Evolutionary conservation across 2,329 filamentous ascomycete genomes (phyloP).

Genomic region (Alternaria incomplexa): DNA sequence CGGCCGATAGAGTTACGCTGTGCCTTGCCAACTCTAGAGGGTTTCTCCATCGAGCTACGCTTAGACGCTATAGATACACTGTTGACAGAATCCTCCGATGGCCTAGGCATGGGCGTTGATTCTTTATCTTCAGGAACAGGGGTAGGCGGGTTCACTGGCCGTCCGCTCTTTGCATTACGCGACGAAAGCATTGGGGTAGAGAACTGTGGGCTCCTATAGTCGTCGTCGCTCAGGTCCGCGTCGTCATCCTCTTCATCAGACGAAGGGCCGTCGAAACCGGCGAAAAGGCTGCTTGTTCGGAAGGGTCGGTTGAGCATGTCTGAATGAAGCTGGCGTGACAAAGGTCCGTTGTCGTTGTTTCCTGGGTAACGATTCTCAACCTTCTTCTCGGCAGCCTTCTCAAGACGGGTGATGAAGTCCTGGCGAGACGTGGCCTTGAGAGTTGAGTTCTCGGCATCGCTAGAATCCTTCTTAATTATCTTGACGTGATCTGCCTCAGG

Average conservation of each 20-base stretch:
- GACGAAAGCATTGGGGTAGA: slow-evolving; percentile 55
- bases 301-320: slow-evolving; percentile 70
- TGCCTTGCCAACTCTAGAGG: slow-evolving; percentile 44
- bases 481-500: slow-evolving; percentile 32
- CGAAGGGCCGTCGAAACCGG: slow-evolving; percentile 77
- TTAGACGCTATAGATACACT: slow-evolving; percentile 27
- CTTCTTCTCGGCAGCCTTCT: slow-evolving; percentile 33
- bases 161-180: slow-evolving; percentile 57
- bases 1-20: slow-evolving; percentile 36
- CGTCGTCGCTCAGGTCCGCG: slow-evolving; percentile 68
- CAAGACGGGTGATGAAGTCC: slow-evolving; percentile 38
- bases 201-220: slow-evolving; percentile 57
- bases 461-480: slow-evolving; percentile 21
- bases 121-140: slow-evolving; percentile 53
- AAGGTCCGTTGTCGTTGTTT: slow-evolving; percentile 79
- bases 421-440: slow-evolving; percentile 32
- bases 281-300: slow-evolving; percentile 83
- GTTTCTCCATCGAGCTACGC: slow-evolving; percentile 45
- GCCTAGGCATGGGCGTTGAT: slow-evolving; percentile 32
- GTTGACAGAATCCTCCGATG: slow-evolving; percentile 39
- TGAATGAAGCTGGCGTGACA: slow-evolving; percentile 64
- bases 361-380: slow-evolving; percentile 74
- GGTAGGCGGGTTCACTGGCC: slow-evolving; percentile 50
- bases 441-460: slow-evolving; percentile 16
- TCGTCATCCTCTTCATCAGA: slow-evolving; percentile 59